A percentile compares a stretch with the other conserved stretches of the same genome.
Conservation (phyloP, 805 yeast genomes). For the Torulaspora maleeae region DNA sequence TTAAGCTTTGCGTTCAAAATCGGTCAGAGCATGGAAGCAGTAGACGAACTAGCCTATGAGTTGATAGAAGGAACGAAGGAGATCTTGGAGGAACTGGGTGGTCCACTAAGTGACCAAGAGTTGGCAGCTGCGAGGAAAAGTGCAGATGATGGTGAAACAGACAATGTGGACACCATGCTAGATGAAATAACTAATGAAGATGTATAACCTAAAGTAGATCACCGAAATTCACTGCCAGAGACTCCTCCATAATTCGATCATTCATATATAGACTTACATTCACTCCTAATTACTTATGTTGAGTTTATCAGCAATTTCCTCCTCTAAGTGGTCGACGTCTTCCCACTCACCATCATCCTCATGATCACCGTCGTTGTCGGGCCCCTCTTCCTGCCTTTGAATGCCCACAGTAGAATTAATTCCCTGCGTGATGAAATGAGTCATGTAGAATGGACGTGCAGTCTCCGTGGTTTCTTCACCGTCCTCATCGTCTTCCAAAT, state of each 20-base stretch:
- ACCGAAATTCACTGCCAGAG: background rate
- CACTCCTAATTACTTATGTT: conserved; percentile 6
- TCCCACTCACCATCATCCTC: conserved; percentile 35
- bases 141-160: conserved; percentile 39
- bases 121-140: conserved; percentile 32
- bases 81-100: conserved; percentile 56
- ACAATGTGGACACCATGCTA: conserved; percentile 23
- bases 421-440: conserved; percentile 32
- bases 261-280: background rate
- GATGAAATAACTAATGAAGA: conserved; percentile 5
- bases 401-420: conserved; percentile 11
- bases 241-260: background rate
- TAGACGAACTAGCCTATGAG: conserved; percentile 54
- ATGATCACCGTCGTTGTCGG: conserved; percentile 23
- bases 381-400: conserved; percentile 8
- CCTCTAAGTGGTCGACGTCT: conserved; percentile 41
- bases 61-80: conserved; percentile 48
- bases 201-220: conserved; percentile 2
- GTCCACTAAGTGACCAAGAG: conserved; percentile 45
- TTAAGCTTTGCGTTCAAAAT: conserved; percentile 40
- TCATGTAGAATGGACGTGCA: conserved; percentile 45
- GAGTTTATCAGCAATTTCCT: conserved; percentile 12
- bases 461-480: conserved; percentile 21
- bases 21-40: conserved; percentile 39
- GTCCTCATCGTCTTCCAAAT: conserved; percentile 26